These are phyloP conservation scores for Chamaecyparis obtusa DNA, from an alignment of 75 land plant species.

Conservation along the genomic window DNA sequence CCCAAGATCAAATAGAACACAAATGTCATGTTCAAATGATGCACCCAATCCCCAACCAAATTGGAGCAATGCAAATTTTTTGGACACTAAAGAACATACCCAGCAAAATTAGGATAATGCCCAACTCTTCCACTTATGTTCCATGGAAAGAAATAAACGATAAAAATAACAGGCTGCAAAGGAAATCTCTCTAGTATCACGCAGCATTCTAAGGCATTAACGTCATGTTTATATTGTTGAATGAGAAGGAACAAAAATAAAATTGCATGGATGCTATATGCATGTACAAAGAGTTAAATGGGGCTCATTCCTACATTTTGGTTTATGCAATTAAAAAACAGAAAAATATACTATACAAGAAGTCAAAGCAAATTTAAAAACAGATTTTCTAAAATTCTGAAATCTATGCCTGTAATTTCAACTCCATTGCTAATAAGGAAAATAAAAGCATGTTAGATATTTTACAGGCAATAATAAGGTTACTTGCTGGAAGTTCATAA, in stretches of 20 bases:
- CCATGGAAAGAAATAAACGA: background rate
- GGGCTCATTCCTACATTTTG: background rate
- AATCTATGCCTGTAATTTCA: background rate
- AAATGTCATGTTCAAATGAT: background rate
- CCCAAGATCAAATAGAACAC: background rate
- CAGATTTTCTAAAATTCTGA: background rate
- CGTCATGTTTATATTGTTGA: background rate
- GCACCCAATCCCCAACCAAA: background rate
- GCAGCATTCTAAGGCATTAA: background rate
- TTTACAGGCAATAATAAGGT: background rate
- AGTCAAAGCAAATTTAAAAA: background rate
- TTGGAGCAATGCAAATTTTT: background rate
- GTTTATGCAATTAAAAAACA: background rate
- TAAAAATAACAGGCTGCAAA: background rate
- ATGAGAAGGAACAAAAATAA: background rate
- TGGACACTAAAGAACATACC: background rate
- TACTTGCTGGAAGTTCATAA: slow-evolving; percentile 18
- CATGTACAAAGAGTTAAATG: background rate
- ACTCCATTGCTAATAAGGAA: background rate
- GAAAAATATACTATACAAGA: background rate
- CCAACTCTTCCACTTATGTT: background rate
- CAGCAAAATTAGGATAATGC: background rate
- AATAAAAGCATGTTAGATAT: background rate
- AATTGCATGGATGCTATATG: background rate
- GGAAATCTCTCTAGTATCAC: background rate